Evolutionary conservation across 2,329 filamentous ascomycete genomes (phyloP).

Genomic region (Monilinia aucupariae): DNA sequence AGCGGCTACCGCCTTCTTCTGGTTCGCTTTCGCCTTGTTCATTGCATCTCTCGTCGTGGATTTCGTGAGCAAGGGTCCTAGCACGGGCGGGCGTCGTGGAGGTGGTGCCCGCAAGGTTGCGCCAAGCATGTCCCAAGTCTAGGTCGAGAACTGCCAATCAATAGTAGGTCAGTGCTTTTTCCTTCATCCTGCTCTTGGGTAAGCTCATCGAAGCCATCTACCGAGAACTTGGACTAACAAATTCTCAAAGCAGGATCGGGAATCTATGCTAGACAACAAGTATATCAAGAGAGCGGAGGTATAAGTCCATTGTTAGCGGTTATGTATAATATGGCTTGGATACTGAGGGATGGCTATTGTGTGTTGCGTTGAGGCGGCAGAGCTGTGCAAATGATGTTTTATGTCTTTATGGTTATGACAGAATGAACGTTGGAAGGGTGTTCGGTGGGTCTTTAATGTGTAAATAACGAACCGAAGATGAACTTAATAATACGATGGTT

Average conservation of each 20-base stretch:
- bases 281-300: neutral
- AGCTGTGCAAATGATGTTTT: slow-evolving; percentile 3
- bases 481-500: neutral
- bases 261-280: neutral
- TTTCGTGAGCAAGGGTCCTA: slow-evolving; percentile 9
- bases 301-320: neutral
- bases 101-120: slow-evolving; percentile 42
- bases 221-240: neutral
- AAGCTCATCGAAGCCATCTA: neutral
- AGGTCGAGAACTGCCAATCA: slow-evolving; percentile 26
- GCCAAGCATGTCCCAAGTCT: slow-evolving; percentile 52
- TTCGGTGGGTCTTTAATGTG: neutral
- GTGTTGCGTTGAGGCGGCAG: neutral
- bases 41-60: slow-evolving; percentile 49
- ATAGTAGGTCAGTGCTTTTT: slow-evolving; percentile 26
- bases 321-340: neutral
- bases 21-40: slow-evolving; percentile 67
- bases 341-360: neutral
- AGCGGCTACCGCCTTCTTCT: slow-evolving; percentile 69
- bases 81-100: slow-evolving; percentile 14
- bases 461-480: neutral
- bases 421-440: too few species aligned
- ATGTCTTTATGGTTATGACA: neutral
- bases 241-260: neutral
- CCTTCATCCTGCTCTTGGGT: slow-evolving; percentile 19